Evolutionary conservation across 2,329 filamentous ascomycete species (phyloP).

Genomic region (Penicillium sp.): DNA sequence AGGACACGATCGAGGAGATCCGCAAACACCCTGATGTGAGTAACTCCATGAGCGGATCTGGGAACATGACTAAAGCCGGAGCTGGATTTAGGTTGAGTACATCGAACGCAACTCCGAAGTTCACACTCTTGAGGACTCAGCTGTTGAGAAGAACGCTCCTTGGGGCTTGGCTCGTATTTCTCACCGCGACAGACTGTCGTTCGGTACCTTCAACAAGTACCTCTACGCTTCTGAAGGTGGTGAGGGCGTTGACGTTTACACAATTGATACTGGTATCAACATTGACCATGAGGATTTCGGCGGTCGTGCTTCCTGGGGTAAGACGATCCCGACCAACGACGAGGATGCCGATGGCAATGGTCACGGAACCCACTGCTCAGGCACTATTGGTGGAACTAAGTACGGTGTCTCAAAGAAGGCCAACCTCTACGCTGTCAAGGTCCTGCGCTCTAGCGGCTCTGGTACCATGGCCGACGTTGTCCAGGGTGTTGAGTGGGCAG

Average conservation of each 20-base stretch:
- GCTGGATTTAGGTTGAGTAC: constrained; percentile 78
- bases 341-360: constrained; percentile 93
- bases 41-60: constrained; percentile 34
- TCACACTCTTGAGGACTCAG: constrained; percentile 70
- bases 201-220: constrained; percentile 98
- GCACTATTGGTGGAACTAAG: constrained; percentile 96
- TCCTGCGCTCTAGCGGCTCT: constrained; percentile 94
- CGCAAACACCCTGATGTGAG: constrained; percentile 96
- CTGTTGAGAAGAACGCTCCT: constrained; percentile 89
- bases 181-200: constrained; percentile 83
- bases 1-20: constrained; percentile 89
- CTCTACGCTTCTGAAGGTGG: constrained; percentile 87
- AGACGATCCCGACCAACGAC: constrained; percentile 87
- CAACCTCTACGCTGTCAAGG: constrained; percentile 95
- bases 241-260: constrained; percentile 97
- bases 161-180: constrained; percentile 99
- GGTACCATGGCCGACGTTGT: constrained; percentile 99
- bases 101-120: constrained; percentile 95
- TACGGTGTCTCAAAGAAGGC: constrained; percentile 99
- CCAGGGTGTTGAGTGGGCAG: constrained; percentile 96
- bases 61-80: neutral
- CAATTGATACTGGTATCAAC: constrained; percentile 98
- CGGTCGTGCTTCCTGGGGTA: constrained; percentile 93
- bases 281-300: constrained; percentile 94
- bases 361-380: constrained; percentile 98